Conservation (phyloP, 805 yeast species). For the Barnettozyma sp. region DNA sequence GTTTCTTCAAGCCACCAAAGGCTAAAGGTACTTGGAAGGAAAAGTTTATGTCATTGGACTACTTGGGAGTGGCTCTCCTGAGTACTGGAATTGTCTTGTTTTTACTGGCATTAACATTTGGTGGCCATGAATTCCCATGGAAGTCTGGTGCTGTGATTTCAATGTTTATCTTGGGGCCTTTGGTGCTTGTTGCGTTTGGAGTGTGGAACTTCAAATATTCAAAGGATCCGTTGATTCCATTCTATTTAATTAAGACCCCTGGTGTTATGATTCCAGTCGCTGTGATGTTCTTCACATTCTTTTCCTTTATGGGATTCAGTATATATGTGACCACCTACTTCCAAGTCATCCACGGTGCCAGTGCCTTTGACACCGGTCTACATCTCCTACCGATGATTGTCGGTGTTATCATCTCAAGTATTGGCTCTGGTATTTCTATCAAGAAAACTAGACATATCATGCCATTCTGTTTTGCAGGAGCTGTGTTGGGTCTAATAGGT, state of each 20-base stretch:
- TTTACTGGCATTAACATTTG: slow-evolving; percentile 44
- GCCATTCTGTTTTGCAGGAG: slow-evolving; percentile 33
- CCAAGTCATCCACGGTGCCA: slow-evolving; percentile 33
- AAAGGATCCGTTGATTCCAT: slow-evolving; percentile 39
- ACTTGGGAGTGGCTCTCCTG: slow-evolving; percentile 38
- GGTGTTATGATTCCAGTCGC: slow-evolving; percentile 28
- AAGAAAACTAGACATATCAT: slow-evolving; percentile 35
- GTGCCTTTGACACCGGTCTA: slow-evolving; percentile 40
- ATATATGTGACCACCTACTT: slow-evolving; percentile 34
- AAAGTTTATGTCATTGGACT: slow-evolving; percentile 40
- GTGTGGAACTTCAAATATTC: slow-evolving; percentile 37
- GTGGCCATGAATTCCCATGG: slow-evolving; percentile 45
- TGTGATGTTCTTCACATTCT: slow-evolving; percentile 6
- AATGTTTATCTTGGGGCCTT: slow-evolving; percentile 41
- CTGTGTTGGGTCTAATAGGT: slow-evolving; percentile 35
- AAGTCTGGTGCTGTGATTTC: slow-evolving; percentile 40
- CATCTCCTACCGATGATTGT: slow-evolving; percentile 37
- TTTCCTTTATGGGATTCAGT: slow-evolving; percentile 5
- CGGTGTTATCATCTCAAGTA: slow-evolving; percentile 26
- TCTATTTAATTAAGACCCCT: slow-evolving; percentile 32
- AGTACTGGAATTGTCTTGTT: slow-evolving; percentile 37
- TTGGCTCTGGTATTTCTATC: slow-evolving; percentile 31
- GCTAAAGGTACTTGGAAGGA: slow-evolving; percentile 31
- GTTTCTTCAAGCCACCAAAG: slow-evolving; percentile 33
- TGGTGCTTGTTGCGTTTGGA: slow-evolving; percentile 30